A percentile compares a stretch with the other conserved stretches of the same genome.
These are phyloP conservation scores for Xanthoparmelia taractica DNA, from an alignment of 495 filamentous ascomycete genomes.

Conservation along the genomic window DNA sequence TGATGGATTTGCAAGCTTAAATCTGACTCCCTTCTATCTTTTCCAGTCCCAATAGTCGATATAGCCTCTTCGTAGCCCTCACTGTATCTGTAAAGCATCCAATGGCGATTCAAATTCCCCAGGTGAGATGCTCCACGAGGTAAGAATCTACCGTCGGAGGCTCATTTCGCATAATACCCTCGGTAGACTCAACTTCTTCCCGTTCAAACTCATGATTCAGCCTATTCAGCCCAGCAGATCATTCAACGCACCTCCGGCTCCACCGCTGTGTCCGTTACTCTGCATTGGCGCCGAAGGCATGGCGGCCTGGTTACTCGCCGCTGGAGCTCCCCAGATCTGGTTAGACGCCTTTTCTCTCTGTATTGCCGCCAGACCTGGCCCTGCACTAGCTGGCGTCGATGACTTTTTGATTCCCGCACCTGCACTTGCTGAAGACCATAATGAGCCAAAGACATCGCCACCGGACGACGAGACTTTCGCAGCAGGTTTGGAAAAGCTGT, in stretches of 20 bases:
- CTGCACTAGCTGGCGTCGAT: slow-evolving; percentile 53
- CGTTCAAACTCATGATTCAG: neutral
- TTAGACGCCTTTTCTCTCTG: slow-evolving; percentile 93
- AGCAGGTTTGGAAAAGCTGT: slow-evolving; percentile 37
- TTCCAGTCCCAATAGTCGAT: neutral
- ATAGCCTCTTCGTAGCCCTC: neutral
- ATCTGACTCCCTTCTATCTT: neutral
- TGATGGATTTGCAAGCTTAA: neutral
- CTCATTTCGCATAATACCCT: neutral
- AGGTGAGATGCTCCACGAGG: neutral
- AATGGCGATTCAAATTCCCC: neutral
- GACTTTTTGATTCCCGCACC: slow-evolving; percentile 61
- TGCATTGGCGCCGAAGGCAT: slow-evolving; percentile 33
- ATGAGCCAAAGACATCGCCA: slow-evolving; percentile 77
- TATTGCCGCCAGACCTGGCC: slow-evolving; percentile 76
- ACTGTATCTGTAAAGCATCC: slow-evolving; percentile 4
- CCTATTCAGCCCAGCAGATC: slow-evolving; percentile 53
- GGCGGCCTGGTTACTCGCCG: slow-evolving; percentile 29
- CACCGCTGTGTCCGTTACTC: slow-evolving; percentile 27
- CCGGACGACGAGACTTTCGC: slow-evolving; percentile 48
- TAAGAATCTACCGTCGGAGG: neutral
- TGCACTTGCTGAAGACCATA: slow-evolving; percentile 74
- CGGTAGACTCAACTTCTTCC: neutral
- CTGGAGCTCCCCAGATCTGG: slow-evolving; percentile 79
- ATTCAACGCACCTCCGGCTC: slow-evolving; percentile 50